Evolutionary conservation across 75 land plant genomes (phyloP), one percentile per base, ranked within the genome.

Genomic region (Pinus tabuliformis): DNA sequence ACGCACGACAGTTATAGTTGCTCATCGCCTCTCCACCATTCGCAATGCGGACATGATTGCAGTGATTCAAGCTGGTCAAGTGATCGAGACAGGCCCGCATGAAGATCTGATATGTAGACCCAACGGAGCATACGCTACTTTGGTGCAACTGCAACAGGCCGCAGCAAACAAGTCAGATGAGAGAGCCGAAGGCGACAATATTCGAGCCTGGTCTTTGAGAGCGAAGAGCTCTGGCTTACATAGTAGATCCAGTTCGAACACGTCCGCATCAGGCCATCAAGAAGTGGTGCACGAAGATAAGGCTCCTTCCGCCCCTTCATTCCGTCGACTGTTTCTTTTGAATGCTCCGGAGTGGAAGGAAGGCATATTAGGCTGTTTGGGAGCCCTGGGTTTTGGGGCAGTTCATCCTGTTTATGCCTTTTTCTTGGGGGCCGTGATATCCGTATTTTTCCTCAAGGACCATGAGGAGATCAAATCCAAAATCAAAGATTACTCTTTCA

Each of bases 281-380:
- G 81, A 76, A 8, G 82, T 80, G 54, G 28, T 68, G 21, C 5
- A 0, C 3, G 21, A 70, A 4, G 17, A 74, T 2, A 12, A 18
- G 3, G 16, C 61, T 58, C 12, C 76, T 59, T 80, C 80, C 12
- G 37, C 76, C 57, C 91, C 91, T 14, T 87, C 92, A 3, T 81
- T 86, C 26, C 54, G 83, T 72, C 76, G 92, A 5, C 77, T 91
- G 57, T 59, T 94, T 72, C 58, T 56, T 26, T 39, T 94, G 78
- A 91, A 94, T 79, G 76, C 75, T 28, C 90, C 97, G 5, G 94
- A 94, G 56, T 90, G 94, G 94, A 75, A 63, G 78, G 64, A 80
- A 20, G 91, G 84, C 16, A 13, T 84, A 39, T 17, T 94, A 17
- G 97, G 91, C 15, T 78, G 82, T 37, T 4, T 83, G 1, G 83